Base-by-base conservation (phyloP, 768 basidiomycete genomes). In the Boletus insuetus region DNA sequence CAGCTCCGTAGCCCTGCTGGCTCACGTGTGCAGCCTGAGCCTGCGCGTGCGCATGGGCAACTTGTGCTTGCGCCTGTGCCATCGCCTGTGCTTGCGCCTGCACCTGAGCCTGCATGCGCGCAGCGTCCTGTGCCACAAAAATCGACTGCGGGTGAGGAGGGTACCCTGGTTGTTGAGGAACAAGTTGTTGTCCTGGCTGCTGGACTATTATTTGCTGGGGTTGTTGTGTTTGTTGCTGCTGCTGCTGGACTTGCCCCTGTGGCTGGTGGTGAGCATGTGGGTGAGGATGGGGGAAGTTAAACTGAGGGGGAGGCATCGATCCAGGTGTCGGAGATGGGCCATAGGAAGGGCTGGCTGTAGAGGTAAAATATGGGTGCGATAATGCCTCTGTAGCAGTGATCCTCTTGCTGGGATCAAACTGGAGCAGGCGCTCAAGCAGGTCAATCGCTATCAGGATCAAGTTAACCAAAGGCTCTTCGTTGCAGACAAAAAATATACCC, bases 371-470 rank as follows among this genome's bases (percentile, higher is more conserved):
- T 0, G 93, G 91, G 64, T 99, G 97, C 9, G 81, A 83, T 53
- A 98, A 82, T 0, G 96, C 94, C 43, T 98, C 91, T 11, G 87
- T 85, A 24, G 96, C 96, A 13, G 93, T 90, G 44, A 95, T 85
- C 51, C 97, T 87, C 64, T 93, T 89, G 29, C 86, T 80, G 2
- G 97, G 97, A 67, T 98, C 97, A 66, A 98, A 99, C 66, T 98
- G 94, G 45, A 99, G 83, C 42, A 98, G 84, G 46, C 87, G 85
- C 71, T 98, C 97, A 42, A 99, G 85, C 3, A 98, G 82, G 72
- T 98, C 94, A 68, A 98, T 82, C 22, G 96, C 96, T 78, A 60
- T 31, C 31, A 53, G 26, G 14, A 53, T 46, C 55, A 42, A 43
- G 34, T 47, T 44, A 52, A 56, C n/a, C 56, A 46, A 47, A 14